These are phyloP conservation scores for Ligustrum vulgare DNA, from an alignment of 257 asterid genomes.

Conservation along the genomic window DNA sequence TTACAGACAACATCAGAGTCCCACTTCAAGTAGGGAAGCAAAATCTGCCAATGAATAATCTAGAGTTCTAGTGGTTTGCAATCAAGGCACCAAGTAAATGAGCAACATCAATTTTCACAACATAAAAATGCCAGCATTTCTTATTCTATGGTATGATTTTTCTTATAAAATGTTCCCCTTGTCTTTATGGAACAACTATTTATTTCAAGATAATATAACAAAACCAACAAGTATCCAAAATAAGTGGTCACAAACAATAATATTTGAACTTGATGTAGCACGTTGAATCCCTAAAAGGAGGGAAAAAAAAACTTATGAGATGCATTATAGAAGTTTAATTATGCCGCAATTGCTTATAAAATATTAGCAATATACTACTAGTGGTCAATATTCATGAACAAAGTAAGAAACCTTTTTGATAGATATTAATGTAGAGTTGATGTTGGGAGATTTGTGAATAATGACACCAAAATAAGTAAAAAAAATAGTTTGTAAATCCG, in stretches of 20 bases:
- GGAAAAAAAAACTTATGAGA: neutral
- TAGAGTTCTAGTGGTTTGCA: too few relatives aligned
- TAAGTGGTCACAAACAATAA: neutral
- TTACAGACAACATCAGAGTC: neutral
- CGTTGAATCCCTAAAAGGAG: too few relatives aligned
- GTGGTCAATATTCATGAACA: neutral
- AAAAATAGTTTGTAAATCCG: too few relatives aligned
- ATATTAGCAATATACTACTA: neutral
- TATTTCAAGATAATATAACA: too few relatives aligned
- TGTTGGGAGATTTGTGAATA: too few relatives aligned
- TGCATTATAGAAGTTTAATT: neutral
- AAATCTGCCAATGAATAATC: neutral
- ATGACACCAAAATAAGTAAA: too few relatives aligned
- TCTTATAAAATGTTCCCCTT: neutral
- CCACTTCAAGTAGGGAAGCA: neutral
- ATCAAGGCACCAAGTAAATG: neutral
- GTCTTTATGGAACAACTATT: neutral
- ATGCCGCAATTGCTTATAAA: neutral
- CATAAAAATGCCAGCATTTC: neutral
- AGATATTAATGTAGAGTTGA: neutral
- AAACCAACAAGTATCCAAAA: neutral
- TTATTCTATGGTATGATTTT: too few relatives aligned
- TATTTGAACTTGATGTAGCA: neutral
- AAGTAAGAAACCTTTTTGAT: neutral
- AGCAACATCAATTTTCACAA: neutral